Base-by-base conservation (phyloP, 163 green algal species). In the Dunaliella salina region DNA sequence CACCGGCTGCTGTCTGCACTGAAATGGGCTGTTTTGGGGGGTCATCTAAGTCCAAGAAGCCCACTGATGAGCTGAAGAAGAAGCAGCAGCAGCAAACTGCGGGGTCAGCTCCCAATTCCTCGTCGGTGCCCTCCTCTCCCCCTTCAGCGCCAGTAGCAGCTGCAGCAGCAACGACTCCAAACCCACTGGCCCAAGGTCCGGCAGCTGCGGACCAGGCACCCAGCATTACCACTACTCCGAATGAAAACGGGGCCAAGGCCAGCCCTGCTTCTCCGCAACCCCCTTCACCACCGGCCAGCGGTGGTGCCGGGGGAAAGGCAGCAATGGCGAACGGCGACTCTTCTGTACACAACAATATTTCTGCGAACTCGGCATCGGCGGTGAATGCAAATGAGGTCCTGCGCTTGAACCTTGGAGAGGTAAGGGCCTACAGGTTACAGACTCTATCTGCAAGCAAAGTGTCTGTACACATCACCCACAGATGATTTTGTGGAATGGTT, bases 371-470 rank as follows among this genome's bases (percentile, higher is more conserved):
- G 11, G 63, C 22, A 29, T 29, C 22, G 63, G 63, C 63, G 11
- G 63, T 75, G 63, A 75, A 75, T 11, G 69, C 84, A 59, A 88
- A 88, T 30, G 88, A 91, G 75, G 87, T 91, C 34, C 85, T 92
- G 32, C 80, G 87, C 1, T 83, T 90, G 8, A 92, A 92, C 67
- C 85, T 92, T 33, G 87, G 85, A 78, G 87, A 92, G 87, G 88
- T 91, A 59, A 32, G 85, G 13, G 15, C 32, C 33, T 75, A 25
- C n/a, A 11, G 32, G n/a, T n/a, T 32, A n/a, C 40, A 50, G 8
- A 8, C 8, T 50, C 40, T 50, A 8, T n/a, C n/a, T n/a, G 40
- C 40, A 50, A 50, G 8, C n/a, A n/a, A 15, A 8, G 40, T 50
- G 40, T 50, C 40, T 50, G 40, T 8, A 50, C 40, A 8, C 8